Evolutionary conservation across 768 basidiomycete species (phyloP).

Genomic region (Xerocomus brunneocitrinus): DNA sequence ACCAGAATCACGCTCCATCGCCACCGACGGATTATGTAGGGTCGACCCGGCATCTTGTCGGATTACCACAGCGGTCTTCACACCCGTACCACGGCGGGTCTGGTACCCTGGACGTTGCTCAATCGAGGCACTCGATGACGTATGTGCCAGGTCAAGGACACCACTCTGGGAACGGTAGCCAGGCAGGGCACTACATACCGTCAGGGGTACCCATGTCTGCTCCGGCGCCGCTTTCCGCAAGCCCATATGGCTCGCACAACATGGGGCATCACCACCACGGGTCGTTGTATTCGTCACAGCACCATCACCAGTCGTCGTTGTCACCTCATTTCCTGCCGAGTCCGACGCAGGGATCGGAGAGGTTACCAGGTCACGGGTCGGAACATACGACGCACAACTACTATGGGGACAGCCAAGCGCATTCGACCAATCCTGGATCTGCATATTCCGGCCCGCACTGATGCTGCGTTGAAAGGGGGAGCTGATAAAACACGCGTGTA

Average conservation of each 20-base stretch:
- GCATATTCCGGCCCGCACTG: constrained; percentile 30
- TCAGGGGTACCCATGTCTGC: constrained; percentile 49
- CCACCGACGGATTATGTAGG: constrained; percentile 38
- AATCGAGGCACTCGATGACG: constrained; percentile 37
- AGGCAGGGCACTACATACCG: constrained; percentile 27
- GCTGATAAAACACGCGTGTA: constrained; percentile 27
- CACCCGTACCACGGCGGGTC: constrained; percentile 27
- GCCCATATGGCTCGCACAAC: constrained; percentile 29
- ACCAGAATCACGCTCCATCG: constrained; percentile 32
- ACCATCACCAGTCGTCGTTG: constrained; percentile 27
- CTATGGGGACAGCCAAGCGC: constrained; percentile 28
- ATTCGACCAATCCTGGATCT: constrained; percentile 26
- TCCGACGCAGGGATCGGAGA: constrained; percentile 28
- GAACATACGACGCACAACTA: constrained; percentile 22
- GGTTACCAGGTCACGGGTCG: constrained; percentile 23
- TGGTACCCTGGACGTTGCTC: constrained; percentile 21
- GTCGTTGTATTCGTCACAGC: constrained; percentile 31
- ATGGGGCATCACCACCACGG: constrained; percentile 27
- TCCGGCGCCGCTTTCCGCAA: constrained; percentile 44
- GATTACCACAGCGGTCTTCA: constrained; percentile 35
- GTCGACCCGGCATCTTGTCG: constrained; percentile 44
- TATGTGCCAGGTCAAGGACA: constrained; percentile 38
- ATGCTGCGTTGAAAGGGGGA: constrained; percentile 4
- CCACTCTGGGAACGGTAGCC: constrained; percentile 37
- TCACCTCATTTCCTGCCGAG: constrained; percentile 29